Evolutionary conservation across 2,329 filamentous ascomycete genomes (phyloP), one percentile per base, ranked within the genome.

Genomic region (Zymoseptoria passerinii): DNA sequence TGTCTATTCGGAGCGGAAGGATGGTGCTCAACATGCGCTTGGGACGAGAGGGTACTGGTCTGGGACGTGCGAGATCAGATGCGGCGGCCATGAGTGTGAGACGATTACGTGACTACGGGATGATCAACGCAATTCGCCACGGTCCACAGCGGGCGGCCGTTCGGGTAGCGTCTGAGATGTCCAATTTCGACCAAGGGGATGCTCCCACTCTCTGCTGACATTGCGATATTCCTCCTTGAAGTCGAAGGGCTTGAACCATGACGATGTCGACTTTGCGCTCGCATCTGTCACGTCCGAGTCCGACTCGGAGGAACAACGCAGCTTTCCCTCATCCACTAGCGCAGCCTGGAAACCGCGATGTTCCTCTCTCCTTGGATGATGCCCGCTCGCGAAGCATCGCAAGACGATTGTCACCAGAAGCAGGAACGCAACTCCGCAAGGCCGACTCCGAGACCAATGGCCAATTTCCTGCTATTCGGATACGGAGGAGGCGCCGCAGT

Each of bases 1-100:
- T 99, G 94, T 75, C 75, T 99, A 50, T 99, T 99, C 73, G 94
- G 94, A 4, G 88, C 85, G 23, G 92, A 95, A 63, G 94, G 94
- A 4, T 99, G 94, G 94, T 92, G 92, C 65, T 92, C 94, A 1
- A 95, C 89, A 62, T 89, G 88, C 1, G 92, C 90, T 0, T 99
- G 94, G 94, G 94, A 99, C 69, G 91, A 96, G 76, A 82, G 85
- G 66, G 81, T 99, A 9, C 78, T 95, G 67, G 83, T 99, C 5
- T 99, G 92, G 92, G 94, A 99, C 77, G 89, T 92, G 48, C 85
- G 84, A 66, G 80, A 80, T 10, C 74, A 83, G 52, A 88, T 88
- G 82, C 69, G 73, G 82, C 69, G 73, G 55, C 59, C 66, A 23
- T 70, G 65, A 69, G 29, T 35, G 9, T 53, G 49, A 55, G 44